Base-by-base conservation (phyloP, 176 grass and related monocot species). In the Tillandsia fasciculata region DNA sequence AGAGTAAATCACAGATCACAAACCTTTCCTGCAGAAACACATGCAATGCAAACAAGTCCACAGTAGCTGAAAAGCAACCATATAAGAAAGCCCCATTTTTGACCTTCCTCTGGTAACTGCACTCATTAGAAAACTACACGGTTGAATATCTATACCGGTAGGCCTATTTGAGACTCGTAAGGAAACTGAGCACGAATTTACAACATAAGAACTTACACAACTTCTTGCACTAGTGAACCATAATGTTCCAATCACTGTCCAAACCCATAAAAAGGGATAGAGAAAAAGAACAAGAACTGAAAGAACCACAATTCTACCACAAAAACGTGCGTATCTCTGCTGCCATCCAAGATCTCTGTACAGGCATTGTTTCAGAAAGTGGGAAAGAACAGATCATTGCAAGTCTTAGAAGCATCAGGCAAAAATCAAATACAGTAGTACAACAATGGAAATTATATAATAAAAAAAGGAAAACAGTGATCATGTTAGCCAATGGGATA, bases 71-170 rank as follows among this genome's bases (percentile, higher is more conserved):
- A 99, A 52, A 99, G 82, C 64, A 99, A 68, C 90, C 95, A 99
- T 84, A 99, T 99, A 33, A 99, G 80, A 82, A 99, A 99, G 48
- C 87, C 95, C 95, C 95, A 99, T 76, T 99, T 99, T 71, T 93
- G 95, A 48, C 90, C 95, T 94, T 99, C 87, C 61, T 90, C 90
- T 2, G 95, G 90, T 70, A 99, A 74, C 95, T 99, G 74, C 33
- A 80, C 18, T 52, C 72, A 49, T 50, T 61, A 61, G 56, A 61
- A 61, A 7, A 42, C 33, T 42, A 42, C 33, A 6, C 33, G 3
- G 6, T 42, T 42, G 33, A 42, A 42, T 42, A 42, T 42, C 33
- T 42, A 42, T 42, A 42, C 33, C 5, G 33, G 33, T 42, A 6
- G 33, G 33, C 33, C 33, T 42, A 42, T 42, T 42, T 42, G 33